Conservation (phyloP, 192 early-diverging fungal species). For the Coemansia sp. region DNA sequence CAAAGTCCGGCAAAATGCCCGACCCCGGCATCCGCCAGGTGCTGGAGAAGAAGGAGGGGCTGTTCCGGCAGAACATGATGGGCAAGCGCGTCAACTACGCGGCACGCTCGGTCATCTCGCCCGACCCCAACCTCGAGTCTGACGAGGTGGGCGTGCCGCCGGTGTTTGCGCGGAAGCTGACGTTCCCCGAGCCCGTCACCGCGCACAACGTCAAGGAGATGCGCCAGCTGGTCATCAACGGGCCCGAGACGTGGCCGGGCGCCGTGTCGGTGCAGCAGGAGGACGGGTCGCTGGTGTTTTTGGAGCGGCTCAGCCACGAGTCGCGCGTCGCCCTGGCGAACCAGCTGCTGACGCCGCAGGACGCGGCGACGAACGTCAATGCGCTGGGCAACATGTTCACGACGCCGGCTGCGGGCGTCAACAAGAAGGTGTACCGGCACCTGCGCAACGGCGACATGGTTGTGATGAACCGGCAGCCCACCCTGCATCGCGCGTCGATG, state of each 20-base stretch:
- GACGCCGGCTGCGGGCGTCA: slow-evolving; percentile 65
- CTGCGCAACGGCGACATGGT: slow-evolving; percentile 96
- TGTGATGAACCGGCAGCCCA: slow-evolving; percentile 98
- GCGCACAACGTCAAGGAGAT: slow-evolving; percentile 91
- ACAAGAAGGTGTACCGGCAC: slow-evolving; percentile 98
- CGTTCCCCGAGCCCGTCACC: slow-evolving; percentile 97
- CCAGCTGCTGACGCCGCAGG: slow-evolving; percentile 78
- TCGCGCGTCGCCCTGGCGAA: slow-evolving; percentile 95
- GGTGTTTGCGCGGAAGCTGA: slow-evolving; percentile 91
- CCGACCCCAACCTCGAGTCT: slow-evolving; percentile 97
- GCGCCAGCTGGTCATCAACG: slow-evolving; percentile 90
- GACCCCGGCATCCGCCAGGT: slow-evolving; percentile 93
- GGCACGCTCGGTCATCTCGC: slow-evolving; percentile 95
- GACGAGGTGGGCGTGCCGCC: slow-evolving; percentile 97
- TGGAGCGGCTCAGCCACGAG: slow-evolving; percentile 77
- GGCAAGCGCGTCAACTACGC: slow-evolving; percentile 99
- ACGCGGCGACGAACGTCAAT: slow-evolving; percentile 47
- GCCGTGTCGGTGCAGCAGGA: slow-evolving; percentile 93
- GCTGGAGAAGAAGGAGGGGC: slow-evolving; percentile 98
- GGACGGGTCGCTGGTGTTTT: slow-evolving; percentile 83
- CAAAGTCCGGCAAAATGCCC: slow-evolving; percentile 60
- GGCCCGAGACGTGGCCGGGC: slow-evolving; percentile 94
- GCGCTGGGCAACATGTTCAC: slow-evolving; percentile 56
- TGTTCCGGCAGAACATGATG: slow-evolving; percentile 99
- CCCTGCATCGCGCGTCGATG: slow-evolving; percentile 98